Evolutionary conservation across 768 basidiomycete species (phyloP).

Genomic region (Dentipellis sp.): DNA sequence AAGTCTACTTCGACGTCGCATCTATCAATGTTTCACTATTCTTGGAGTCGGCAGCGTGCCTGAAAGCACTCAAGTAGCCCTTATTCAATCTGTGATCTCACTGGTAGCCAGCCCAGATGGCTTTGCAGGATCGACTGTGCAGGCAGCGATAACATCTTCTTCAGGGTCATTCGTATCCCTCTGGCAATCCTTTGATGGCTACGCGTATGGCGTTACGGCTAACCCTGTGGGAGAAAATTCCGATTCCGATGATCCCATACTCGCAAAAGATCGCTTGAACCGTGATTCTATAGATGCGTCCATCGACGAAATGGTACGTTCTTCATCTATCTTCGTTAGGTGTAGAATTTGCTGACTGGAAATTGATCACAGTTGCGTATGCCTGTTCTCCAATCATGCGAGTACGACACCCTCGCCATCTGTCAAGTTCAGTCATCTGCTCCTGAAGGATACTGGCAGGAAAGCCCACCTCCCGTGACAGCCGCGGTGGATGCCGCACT

Average conservation of each 20-base stretch:
- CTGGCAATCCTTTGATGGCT: constrained; percentile 84
- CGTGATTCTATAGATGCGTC: constrained; percentile 74
- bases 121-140: constrained; percentile 74
- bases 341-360: neutral
- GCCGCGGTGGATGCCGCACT: constrained; percentile 85
- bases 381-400: constrained; percentile 75
- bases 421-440: constrained; percentile 38
- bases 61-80: constrained; percentile 69
- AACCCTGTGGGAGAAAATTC: too few relatives aligned
- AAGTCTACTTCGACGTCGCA: constrained; percentile 70
- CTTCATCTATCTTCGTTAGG: neutral
- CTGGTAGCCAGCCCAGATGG: constrained; percentile 85
- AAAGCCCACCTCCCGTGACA: constrained; percentile 69
- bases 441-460: constrained; percentile 38
- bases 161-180: constrained; percentile 76
- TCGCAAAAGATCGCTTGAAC: constrained; percentile 47
- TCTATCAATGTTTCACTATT: constrained; percentile 83
- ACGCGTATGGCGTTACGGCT: constrained; percentile 82
- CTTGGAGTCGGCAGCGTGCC: constrained; percentile 74
- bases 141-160: constrained; percentile 85
- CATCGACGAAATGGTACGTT: constrained; percentile 63
- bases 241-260: constrained; percentile 17
- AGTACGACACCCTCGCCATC: constrained; percentile 75
- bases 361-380: constrained; percentile 45
- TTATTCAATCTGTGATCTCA: constrained; percentile 74